These are phyloP conservation scores for Lignosus rhinocerotis DNA, from an alignment of 1,284 basidiomycete genomes.

Conservation along the genomic window DNA sequence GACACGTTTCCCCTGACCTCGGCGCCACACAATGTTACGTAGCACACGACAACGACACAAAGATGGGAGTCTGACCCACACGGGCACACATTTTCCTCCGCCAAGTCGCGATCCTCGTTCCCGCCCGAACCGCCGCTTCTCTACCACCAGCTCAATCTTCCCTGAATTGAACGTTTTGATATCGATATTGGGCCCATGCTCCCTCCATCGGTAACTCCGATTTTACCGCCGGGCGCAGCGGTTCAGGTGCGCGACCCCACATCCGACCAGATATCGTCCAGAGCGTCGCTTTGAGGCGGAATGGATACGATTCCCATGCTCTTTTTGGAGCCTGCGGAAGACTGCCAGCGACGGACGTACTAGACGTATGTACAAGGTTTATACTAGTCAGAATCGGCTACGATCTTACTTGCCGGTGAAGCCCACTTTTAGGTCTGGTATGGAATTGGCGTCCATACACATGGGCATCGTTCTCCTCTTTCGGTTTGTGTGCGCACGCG, in stretches of 20 bases:
- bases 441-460: background rate
- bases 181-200: background rate
- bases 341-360: too few species aligned
- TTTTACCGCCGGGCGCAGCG: background rate
- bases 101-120: background rate
- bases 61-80: background rate
- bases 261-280: background rate
- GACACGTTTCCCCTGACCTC: background rate
- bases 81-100: background rate
- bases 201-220: background rate
- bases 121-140: background rate
- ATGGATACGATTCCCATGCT: too few species aligned
- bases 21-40: background rate
- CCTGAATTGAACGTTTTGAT: background rate
- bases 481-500: conserved; percentile 2
- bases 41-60: background rate
- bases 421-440: background rate
- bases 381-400: conserved; percentile 3
- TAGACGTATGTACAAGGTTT: background rate
- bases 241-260: background rate
- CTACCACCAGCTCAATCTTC: background rate
- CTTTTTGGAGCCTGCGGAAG: too few species aligned
- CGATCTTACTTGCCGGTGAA: conserved; percentile 16
- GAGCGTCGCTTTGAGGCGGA: background rate
- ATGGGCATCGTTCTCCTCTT: conserved; percentile 3